Base-by-base conservation (phyloP, 1,284 basidiomycete species). In the Puccinia horiana region DNA sequence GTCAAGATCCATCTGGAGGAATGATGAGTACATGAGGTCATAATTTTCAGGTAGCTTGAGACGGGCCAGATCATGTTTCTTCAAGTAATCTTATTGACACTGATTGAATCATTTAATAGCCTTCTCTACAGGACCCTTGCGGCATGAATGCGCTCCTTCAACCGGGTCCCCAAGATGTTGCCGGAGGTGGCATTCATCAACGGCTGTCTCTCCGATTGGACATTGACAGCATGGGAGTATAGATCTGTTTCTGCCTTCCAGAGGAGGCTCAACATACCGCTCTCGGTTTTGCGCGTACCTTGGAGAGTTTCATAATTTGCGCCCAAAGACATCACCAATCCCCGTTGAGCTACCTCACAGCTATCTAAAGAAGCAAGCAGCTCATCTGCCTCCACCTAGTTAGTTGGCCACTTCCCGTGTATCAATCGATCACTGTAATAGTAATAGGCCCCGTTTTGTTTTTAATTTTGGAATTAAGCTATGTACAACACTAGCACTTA, bases 101-200 rank as follows among this genome's bases (percentile, higher is more conserved):
- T 40, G 18, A 20, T 63, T 63, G 23, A 44, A 76, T 3, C 1
- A 0, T 18, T 76, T 63, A 3, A 54, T 61, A 20, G n/a, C 42
- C n/a, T n/a, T 76, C 37, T 56, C 58, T 1, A 72, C 69, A 2
- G 69, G 69, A 2, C 37, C 37, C n/a, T 72, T 72, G 44, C 69
- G 14, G 32, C 37, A 18, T 49, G 47, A 26, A 72, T 72, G 5
- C 20, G n/a, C 11, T 72, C 35, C 44, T 72, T 18, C 18, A 72
- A 20, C 4, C n/a, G 23, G 1, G 65, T 69, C 2, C 69, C 69
- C 23, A 2, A 0, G 0, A 26, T 52, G 42, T 26, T 72, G 6
- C 44, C 44, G 5, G 40, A 8, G 0, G 37, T 2, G 4, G 29
- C n/a, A 1, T 16, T 49, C 44, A 26, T 6, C 0, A 72, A 16